A percentile compares a stretch with the other conserved stretches of the same genome.
phyloP scores from a whole-genome alignment of 805 yeast genomes.

The Yarrowia sp. region DNA sequence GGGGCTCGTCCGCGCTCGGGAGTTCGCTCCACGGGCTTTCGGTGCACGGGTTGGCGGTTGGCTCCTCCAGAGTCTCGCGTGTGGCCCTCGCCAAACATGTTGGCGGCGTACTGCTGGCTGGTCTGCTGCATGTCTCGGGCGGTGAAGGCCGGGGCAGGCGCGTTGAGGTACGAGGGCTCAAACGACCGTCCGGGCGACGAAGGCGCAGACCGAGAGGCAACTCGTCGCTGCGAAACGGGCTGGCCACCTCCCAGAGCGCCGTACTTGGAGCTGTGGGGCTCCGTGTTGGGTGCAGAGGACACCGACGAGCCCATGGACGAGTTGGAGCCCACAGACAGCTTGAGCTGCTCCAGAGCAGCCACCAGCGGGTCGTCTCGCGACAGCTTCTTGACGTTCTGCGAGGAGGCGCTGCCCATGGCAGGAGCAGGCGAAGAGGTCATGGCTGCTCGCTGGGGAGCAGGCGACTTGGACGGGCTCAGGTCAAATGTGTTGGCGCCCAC shows the following conservation, averaged over 20 bases:
- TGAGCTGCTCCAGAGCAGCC: constrained; percentile 51
- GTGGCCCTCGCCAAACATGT: constrained; percentile 20
- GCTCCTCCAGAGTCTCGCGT: constrained; percentile 18
- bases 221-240: constrained; percentile 29
- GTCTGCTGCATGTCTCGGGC: constrained; percentile 46
- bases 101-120: constrained; percentile 32
- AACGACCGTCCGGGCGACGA: constrained; percentile 30
- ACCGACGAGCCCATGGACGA: constrained; percentile 9
- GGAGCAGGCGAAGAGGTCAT: background rate
- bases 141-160: constrained; percentile 39
- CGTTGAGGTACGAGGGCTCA: constrained; percentile 30
- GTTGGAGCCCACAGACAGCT: constrained; percentile 31
- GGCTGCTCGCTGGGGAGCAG: constrained; percentile 8
- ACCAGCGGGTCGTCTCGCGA: constrained; percentile 50
- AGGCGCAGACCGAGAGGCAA: constrained; percentile 36
- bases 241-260: constrained; percentile 22
- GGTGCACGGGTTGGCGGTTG: constrained; percentile 7
- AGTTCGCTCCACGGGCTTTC: constrained; percentile 21
- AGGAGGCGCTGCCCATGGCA: constrained; percentile 1
- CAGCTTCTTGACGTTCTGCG: constrained; percentile 29
- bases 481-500: constrained; percentile 39
- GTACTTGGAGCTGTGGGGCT: constrained; percentile 23
- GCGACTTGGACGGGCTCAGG: constrained; percentile 30
- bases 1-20: constrained; percentile 11
- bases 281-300: constrained; percentile 14